Evolutionary conservation across 2,329 filamentous ascomycete genomes (phyloP).

Genomic region (Fusarium kyushuense): DNA sequence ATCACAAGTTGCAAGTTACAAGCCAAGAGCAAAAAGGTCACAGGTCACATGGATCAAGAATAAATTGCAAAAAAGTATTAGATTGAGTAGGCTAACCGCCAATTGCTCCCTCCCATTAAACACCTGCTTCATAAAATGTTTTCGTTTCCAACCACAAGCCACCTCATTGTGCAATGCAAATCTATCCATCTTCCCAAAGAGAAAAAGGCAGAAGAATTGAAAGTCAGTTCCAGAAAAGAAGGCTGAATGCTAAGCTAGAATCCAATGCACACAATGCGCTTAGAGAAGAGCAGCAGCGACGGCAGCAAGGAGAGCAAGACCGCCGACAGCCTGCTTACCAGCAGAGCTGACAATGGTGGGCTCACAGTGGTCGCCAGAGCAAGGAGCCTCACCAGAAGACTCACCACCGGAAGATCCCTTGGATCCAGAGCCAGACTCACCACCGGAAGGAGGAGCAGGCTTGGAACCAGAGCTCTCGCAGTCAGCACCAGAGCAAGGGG

Average conservation of each 20-base stretch:
- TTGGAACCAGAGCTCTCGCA: neutral
- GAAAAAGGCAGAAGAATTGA: slow-evolving; percentile 22
- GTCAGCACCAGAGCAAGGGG: too few species aligned
- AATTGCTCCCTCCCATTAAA: neutral
- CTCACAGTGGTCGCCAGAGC: neutral
- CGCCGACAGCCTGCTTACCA: slow-evolving; percentile 40
- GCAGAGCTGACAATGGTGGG: slow-evolving; percentile 37
- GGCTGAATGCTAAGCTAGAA: neutral
- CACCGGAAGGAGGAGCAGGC: neutral
- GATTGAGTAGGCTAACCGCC: neutral
- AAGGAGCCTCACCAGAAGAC: neutral
- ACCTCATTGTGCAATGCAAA: slow-evolving; percentile 10
- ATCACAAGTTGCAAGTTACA: too few species aligned
- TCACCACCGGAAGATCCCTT: neutral
- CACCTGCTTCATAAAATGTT: neutral
- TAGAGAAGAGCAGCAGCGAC: slow-evolving; percentile 38
- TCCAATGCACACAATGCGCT: neutral
- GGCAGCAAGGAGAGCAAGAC: slow-evolving; percentile 36
- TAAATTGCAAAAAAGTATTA: neutral
- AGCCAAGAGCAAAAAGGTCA: too few species aligned
- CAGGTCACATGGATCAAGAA: neutral
- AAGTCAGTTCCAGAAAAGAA: neutral
- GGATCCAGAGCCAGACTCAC: neutral
- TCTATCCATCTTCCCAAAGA: slow-evolving; percentile 18
- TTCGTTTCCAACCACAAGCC: slow-evolving; percentile 32